A percentile compares a stretch with the other conserved stretches of the same genome.
Conservation (phyloP, 2,329 filamentous ascomycete species). For the Pseudocercospora crystallina region DNA sequence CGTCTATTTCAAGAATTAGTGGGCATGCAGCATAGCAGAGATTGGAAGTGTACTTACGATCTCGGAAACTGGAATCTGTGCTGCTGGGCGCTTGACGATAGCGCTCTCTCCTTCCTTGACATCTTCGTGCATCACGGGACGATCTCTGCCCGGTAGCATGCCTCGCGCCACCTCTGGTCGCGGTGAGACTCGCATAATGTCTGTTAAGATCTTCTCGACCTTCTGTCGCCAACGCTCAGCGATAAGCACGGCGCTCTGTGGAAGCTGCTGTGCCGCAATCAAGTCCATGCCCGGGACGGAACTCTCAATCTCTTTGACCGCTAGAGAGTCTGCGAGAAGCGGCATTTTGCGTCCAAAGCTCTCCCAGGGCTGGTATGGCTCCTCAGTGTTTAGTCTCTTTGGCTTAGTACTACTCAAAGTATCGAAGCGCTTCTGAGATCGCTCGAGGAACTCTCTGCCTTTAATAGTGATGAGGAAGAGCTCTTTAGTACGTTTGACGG, state of each 20-base stretch:
- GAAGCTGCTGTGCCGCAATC: slow-evolving; percentile 2
- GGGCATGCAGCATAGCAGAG: neutral
- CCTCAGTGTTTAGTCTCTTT: neutral
- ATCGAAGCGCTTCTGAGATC: slow-evolving; percentile 1
- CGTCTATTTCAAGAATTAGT: neutral
- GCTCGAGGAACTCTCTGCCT: neutral
- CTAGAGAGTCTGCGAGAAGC: neutral
- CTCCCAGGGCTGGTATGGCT: slow-evolving; percentile 3
- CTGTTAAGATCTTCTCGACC: neutral
- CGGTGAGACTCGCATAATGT: neutral
- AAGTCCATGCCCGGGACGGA: slow-evolving; percentile 5
- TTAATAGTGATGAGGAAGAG: slow-evolving; percentile 5
- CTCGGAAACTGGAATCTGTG: neutral
- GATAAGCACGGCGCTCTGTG: slow-evolving; percentile 9
- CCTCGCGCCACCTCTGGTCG: neutral
- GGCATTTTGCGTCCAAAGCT: slow-evolving; percentile 4
- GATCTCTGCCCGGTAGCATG: neutral
- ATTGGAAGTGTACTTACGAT: neutral
- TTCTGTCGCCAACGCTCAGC: slow-evolving; percentile 7
- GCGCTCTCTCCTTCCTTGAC: neutral
- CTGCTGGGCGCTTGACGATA: neutral
- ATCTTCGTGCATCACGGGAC: neutral
- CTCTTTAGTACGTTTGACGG: neutral
- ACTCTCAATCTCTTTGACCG: neutral
- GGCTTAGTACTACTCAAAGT: neutral